A percentile compares a stretch with the other conserved stretches of the same genome.
These are phyloP conservation scores for Myxozyma lipomycoides DNA, from an alignment of 805 yeast genomes.

Conservation along the genomic window DNA sequence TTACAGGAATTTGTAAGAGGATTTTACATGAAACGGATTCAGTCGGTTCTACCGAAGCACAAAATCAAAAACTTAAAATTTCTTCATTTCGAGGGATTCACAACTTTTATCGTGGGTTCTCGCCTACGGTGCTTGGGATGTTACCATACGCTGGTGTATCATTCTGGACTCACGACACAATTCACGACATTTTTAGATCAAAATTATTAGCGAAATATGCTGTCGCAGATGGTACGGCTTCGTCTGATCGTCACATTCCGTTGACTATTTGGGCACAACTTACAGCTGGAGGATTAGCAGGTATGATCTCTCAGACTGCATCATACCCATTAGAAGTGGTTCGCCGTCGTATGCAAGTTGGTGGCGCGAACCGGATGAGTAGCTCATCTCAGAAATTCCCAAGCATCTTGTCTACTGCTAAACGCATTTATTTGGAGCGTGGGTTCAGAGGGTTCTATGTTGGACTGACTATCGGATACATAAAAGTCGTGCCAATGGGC, in stretches of 20 bases:
- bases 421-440: slow-evolving; percentile 59
- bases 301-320: slow-evolving; percentile 91
- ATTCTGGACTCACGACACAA: slow-evolving; percentile 85
- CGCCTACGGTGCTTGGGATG: slow-evolving; percentile 93
- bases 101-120: slow-evolving; percentile 90
- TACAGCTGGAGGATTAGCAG: slow-evolving; percentile 92
- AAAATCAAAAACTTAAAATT: background rate
- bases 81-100: slow-evolving; percentile 37
- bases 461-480: slow-evolving; percentile 91
- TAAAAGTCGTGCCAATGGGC: slow-evolving; percentile 87
- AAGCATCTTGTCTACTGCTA: slow-evolving; percentile 52
- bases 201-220: slow-evolving; percentile 48
- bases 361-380: slow-evolving; percentile 50
- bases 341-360: slow-evolving; percentile 92
- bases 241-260: slow-evolving; percentile 49
- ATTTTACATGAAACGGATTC: slow-evolving; percentile 13
- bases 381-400: background rate
- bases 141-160: slow-evolving; percentile 98
- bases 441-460: slow-evolving; percentile 89
- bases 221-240: slow-evolving; percentile 28
- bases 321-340: slow-evolving; percentile 96
- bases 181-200: slow-evolving; percentile 83
- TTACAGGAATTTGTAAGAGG: slow-evolving; percentile 5
- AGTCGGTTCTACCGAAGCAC: background rate
- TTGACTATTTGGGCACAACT: slow-evolving; percentile 88